Evolutionary conservation across 345 rosid species (phyloP).

Genomic region (Pugionium cornutum): DNA sequence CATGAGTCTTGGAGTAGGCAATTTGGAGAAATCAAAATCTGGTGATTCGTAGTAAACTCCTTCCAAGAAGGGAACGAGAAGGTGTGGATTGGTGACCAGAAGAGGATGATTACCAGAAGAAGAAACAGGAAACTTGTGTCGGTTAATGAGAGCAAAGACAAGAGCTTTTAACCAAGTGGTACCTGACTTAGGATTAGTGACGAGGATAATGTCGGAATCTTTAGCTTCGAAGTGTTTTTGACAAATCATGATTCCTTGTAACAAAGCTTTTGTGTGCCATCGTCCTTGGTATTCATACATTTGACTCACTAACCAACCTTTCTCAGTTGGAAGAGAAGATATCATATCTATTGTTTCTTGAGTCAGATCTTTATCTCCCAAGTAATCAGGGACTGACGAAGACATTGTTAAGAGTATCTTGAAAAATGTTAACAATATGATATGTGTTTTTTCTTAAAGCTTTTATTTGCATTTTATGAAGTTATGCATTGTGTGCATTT

Average conservation of each 20-base stretch:
- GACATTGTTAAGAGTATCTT: neutral
- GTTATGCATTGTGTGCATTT: neutral
- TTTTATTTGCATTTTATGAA: neutral
- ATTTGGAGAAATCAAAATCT: slow-evolving; percentile 24
- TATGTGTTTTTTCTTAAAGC: neutral
- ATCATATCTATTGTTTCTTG: neutral
- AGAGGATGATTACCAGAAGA: slow-evolving; percentile 47
- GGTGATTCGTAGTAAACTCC: slow-evolving; percentile 26
- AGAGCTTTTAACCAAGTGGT: slow-evolving; percentile 62
- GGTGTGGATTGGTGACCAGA: slow-evolving; percentile 52
- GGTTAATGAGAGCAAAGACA: slow-evolving; percentile 50
- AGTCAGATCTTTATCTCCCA: neutral
- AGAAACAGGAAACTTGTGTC: slow-evolving; percentile 33
- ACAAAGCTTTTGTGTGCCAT: slow-evolving; percentile 41
- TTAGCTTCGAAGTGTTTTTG: slow-evolving; percentile 48
- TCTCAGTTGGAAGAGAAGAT: slow-evolving; percentile 43
- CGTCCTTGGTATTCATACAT: slow-evolving; percentile 51
- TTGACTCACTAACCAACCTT: slow-evolving; percentile 47
- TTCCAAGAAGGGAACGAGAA: slow-evolving; percentile 55
- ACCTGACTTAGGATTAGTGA: slow-evolving; percentile 60
- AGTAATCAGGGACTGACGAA: neutral
- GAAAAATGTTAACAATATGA: neutral
- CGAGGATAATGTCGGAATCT: slow-evolving; percentile 47
- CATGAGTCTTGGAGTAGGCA: slow-evolving; percentile 47
- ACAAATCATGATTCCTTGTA: slow-evolving; percentile 38